Base-by-base conservation (phyloP, 106 monocot species). In the Narthecium ossifragum region DNA sequence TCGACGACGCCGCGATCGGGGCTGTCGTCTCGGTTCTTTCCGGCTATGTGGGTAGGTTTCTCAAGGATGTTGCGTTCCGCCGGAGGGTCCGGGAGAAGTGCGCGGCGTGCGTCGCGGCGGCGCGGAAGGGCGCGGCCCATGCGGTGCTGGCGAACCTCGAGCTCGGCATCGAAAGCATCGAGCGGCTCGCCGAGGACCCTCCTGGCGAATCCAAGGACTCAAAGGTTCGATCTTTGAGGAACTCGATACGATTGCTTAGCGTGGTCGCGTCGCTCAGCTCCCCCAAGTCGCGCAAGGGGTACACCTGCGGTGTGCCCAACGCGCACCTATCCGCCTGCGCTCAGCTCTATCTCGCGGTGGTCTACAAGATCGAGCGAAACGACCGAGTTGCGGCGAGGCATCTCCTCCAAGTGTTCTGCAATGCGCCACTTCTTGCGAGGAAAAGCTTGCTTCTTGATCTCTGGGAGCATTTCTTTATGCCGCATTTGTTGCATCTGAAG, bases 401-500 rank as follows among this genome's bases (percentile, higher is more conserved):
- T 66, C 53, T 86, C 18, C 64, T 82, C 20, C 70, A 91, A 61
- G 72, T 82, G 57, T 91, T 91, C 67, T 53, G 36, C 29, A 76
- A 85, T 36, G 62, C 82, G 15, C 90, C 90, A 0, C 73, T 43
- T 48, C 67, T 91, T 11, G 85, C 86, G 3, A 43, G 90, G 32
- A 78, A 40, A 34, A 80, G 38, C 55, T 64, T 91, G 12, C 67
- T 91, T 1, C 82, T 79, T 5, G 79, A 91, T 31, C 67, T 91
- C 21, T 91, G 90, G 90, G 78, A 85, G 33, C 75, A 72, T 20
- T 76, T 91, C 65, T 80, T 91, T 57, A 73, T 86, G 31, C 90
- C 90, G 15, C 90, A 86, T 51, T 59, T 91, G 43, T 60, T 91
- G 41, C 90, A 85, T 28, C 79, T 91, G 37, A 78, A 83, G 46